Percentiles rank a stretch among this genome's conserved stretches.
phyloP scores from a whole-genome alignment of 768 basidiomycete genomes.

The Russula sp. region DNA sequence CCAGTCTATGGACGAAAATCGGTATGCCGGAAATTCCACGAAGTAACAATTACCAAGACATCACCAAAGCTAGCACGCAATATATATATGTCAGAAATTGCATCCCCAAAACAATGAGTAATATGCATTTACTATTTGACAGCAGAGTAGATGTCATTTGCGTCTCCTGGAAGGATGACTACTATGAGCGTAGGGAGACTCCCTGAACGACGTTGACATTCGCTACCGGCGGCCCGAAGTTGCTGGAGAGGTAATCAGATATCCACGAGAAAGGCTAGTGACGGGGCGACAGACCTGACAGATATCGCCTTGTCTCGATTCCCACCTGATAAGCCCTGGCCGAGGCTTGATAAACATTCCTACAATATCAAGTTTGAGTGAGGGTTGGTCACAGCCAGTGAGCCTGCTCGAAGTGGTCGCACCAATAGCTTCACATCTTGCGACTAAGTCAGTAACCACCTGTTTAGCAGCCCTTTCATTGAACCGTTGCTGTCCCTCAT shows the following conservation, averaged over 20 bases:
- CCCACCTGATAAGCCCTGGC: constrained; percentile 30
- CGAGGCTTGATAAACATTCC: constrained; percentile 52
- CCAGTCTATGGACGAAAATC: constrained; percentile 43
- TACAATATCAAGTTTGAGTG: constrained; percentile 26
- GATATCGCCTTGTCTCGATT: constrained; percentile 53
- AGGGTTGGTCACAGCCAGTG: neutral
- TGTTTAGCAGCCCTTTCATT: constrained; percentile 39
- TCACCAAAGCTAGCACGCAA: constrained; percentile 58
- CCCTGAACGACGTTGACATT: constrained; percentile 30
- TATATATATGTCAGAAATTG: constrained; percentile 6
- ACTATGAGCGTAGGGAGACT: constrained; percentile 53
- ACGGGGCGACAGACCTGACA: constrained; percentile 11
- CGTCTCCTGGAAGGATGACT: constrained; percentile 67
- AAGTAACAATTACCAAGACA: constrained; percentile 38
- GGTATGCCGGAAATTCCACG: neutral
- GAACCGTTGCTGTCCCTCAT: constrained; percentile 63
- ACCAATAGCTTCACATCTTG: constrained; percentile 53
- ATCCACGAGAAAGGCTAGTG: neutral
- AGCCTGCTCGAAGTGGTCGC: constrained; percentile 27
- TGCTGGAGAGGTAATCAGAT: constrained; percentile 31
- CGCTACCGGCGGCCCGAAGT: constrained; percentile 46
- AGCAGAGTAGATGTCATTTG: constrained; percentile 68
- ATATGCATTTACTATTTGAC: constrained; percentile 62
- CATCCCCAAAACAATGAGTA: neutral
- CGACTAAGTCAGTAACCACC: constrained; percentile 48